A percentile compares a stretch with the other conserved stretches of the same genome.
These are phyloP conservation scores for Solanum hybrid DNA, from an alignment of 305 asterid genomes.

Conservation along the genomic window DNA sequence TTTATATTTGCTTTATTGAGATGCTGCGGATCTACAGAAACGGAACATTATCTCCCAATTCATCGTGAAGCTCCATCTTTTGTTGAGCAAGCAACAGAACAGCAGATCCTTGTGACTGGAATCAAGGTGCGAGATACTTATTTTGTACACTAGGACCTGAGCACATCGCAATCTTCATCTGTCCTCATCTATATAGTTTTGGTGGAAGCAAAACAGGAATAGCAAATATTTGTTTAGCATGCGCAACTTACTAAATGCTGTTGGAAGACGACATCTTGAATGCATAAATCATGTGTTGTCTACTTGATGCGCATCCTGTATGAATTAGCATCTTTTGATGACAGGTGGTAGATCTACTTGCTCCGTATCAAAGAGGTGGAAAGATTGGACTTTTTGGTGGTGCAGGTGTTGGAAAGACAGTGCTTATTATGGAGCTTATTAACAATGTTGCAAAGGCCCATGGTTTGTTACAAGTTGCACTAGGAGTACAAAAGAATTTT, in stretches of 20 bases:
- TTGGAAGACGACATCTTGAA: neutral
- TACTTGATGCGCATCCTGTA: neutral
- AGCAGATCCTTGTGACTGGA: conserved; percentile 87
- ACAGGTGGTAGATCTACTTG: conserved; percentile 91
- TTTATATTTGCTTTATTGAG: neutral
- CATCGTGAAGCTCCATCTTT: conserved; percentile 95
- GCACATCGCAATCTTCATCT: neutral
- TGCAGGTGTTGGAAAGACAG: conserved; percentile 95
- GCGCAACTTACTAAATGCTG: neutral
- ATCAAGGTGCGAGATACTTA: conserved; percentile 48
- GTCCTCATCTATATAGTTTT: neutral
- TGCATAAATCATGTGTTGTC: neutral
- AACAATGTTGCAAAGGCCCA: conserved; percentile 93
- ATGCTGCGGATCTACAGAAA: conserved; percentile 31
- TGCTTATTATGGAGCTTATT: conserved; percentile 88
- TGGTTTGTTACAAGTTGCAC: conserved; percentile 31
- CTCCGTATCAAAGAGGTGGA: conserved; percentile 96
- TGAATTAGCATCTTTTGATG: neutral
- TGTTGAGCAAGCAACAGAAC: conserved; percentile 92
- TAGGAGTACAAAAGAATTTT: neutral
- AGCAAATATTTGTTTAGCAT: neutral
- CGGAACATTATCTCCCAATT: conserved; percentile 78
- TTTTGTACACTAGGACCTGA: neutral
- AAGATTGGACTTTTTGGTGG: conserved; percentile 96
- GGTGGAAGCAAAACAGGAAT: neutral